Evolutionary conservation across 495 filamentous ascomycete species (phyloP).

Genomic region (Acidiella bohemica): DNA sequence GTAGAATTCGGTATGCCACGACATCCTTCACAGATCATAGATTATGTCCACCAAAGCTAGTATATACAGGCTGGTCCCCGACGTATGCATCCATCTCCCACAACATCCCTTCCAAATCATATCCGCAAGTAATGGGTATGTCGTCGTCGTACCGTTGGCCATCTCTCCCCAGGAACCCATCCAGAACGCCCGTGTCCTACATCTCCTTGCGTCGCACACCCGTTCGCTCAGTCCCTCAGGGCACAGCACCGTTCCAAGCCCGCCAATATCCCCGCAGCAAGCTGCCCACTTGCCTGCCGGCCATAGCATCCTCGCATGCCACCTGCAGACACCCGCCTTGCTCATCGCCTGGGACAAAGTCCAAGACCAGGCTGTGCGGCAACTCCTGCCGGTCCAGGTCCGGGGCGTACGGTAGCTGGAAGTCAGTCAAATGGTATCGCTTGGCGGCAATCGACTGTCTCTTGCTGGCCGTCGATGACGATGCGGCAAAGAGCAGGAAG

Average conservation of each 20-base stretch:
- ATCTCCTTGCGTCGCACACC: background rate
- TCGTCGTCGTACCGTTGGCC: no score
- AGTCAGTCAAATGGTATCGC: conserved; percentile 69
- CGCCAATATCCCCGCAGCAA: conserved; percentile 14
- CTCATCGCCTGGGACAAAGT: conserved; percentile 58
- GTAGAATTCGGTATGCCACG: no score
- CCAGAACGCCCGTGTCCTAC: background rate
- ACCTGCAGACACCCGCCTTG: conserved; percentile 76
- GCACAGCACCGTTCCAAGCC: conserved; percentile 8
- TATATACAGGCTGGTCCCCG: no score
- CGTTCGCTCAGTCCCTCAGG: background rate
- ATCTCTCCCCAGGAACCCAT: background rate
- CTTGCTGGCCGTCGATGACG: conserved; percentile 6
- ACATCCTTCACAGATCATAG: no score
- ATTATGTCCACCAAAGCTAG: no score
- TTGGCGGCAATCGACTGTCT: conserved; percentile 42
- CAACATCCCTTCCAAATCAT: no score
- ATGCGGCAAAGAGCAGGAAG: conserved; percentile 48
- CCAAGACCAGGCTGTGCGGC: conserved; percentile 67
- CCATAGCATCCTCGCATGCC: conserved; percentile 55
- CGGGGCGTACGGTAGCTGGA: conserved; percentile 61
- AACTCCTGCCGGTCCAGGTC: conserved; percentile 83
- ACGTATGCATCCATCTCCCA: no score
- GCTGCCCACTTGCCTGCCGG: conserved; percentile 11
- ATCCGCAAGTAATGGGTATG: no score